Conservation (phyloP, 768 basidiomycete species). For the Galerina sulciceps region DNA sequence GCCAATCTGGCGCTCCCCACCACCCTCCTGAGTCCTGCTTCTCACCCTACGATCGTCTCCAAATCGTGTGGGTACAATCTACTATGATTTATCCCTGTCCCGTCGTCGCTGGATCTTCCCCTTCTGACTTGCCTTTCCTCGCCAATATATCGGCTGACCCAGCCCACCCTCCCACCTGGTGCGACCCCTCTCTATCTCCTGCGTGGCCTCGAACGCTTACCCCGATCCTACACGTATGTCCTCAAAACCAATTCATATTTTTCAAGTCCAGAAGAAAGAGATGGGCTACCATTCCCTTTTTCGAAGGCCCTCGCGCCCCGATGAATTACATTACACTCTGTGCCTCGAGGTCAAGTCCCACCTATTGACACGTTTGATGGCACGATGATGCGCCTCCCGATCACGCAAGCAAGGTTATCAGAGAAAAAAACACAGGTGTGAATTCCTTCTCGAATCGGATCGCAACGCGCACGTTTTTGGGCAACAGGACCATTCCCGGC, state of each 20-base stretch:
- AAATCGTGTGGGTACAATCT: not conserved
- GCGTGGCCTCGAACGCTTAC: constrained; percentile 2
- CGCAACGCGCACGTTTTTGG: constrained; percentile 1
- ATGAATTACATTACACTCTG: not conserved
- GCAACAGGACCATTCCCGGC: not conserved
- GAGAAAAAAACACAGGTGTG: constrained; percentile 5
- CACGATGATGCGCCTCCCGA: constrained; percentile 9
- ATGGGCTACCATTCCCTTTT: not conserved
- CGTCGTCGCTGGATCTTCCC: constrained; percentile 18
- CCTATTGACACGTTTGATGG: constrained; percentile 7
- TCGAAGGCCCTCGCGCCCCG: not conserved
- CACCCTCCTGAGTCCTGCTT: constrained; percentile 9
- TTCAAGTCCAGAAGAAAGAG: not conserved
- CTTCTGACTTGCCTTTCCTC: constrained; percentile 6
- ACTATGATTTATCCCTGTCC: constrained; percentile 8
- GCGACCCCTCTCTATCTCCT: constrained; percentile 1
- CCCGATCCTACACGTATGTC: constrained; percentile 3
- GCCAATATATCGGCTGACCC: constrained; percentile 16
- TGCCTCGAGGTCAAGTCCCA: not conserved
- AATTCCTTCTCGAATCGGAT: not conserved
- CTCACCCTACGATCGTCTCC: constrained; percentile 1
- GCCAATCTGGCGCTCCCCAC: no score
- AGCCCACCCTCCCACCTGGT: not conserved
- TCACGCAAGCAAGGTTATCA: constrained; percentile 11
- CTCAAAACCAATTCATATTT: not conserved